Evolutionary conservation across 2,329 filamentous ascomycete species (phyloP), one percentile per base, ranked within the genome.

Genomic region (Cryoendolithus antarcticus): DNA sequence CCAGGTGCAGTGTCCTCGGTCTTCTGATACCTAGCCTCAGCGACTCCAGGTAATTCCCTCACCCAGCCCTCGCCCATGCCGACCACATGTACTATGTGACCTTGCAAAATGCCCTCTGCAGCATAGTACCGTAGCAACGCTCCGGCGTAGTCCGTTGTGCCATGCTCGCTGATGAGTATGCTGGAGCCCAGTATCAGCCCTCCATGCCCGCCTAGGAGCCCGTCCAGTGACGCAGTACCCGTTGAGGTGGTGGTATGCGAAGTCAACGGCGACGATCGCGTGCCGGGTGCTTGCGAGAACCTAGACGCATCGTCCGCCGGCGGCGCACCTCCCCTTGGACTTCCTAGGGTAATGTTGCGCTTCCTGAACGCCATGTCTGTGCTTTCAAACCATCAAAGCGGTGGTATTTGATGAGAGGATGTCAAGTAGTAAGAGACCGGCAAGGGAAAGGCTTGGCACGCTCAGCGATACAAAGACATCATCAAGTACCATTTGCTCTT

Each of bases 111-210:
- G 2, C 91, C 91, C 62, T 98, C 88, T 0, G 89, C 88, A 1
- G 86, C 89, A 62, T 86, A 98, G 59, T 91, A 95, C 40, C 83
- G 75, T 33, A 95, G 63, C 42, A 96, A 64, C 19, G 84, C 75
- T 2, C 88, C 85, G 0, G 84, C 79, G 64, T 93, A 98, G 59
- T 98, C 91, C 0, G 91, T 98, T 1, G 89, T 94, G 0, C 89
- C 89, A 42, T 78, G 81, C 54, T 98, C 91, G 56, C 89, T 84
- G 28, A 95, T 66, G 4, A 98, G 63, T 1, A 96, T 56, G 1
- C 79, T 83, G 11, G 76, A 85, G 0, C 91, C 91, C 6, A 96
- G 69, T 0, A 84, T 77, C 4, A 96, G 67, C 0, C 91, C 91
- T 4, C 80, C 75, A 63, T 96, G 89, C 0, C 89, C 86, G 31